Percentiles rank a stretch among this genome's conserved stretches.
These are phyloP conservation scores for Cladosporium sp. DNA, from an alignment of 2,329 filamentous ascomycete species.

Conservation along the genomic window DNA sequence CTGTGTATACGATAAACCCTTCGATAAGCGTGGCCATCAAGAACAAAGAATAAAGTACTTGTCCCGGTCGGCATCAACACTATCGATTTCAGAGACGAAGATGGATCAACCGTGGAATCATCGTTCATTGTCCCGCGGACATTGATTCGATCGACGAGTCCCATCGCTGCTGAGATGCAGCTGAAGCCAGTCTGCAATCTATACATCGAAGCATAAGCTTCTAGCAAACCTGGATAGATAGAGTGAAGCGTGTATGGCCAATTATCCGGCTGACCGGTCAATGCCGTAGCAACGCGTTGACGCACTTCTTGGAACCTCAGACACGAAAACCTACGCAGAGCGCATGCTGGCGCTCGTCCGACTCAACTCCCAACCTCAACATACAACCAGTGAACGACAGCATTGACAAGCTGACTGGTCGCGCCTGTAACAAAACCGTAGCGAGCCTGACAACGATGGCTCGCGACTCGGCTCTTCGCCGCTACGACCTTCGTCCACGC, in stretches of 20 bases:
- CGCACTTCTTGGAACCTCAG: background rate
- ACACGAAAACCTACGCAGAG: background rate
- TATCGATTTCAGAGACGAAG: too few species aligned
- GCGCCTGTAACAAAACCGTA: background rate
- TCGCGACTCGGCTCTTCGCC: background rate
- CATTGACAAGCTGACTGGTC: background rate
- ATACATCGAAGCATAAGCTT: too few species aligned
- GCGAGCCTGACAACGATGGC: background rate
- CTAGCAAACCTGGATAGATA: background rate
- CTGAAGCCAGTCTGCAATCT: too few species aligned
- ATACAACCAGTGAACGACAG: background rate
- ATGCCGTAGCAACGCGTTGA: background rate
- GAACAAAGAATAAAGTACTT: too few species aligned
- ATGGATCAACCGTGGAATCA: too few species aligned
- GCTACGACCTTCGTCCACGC: background rate
- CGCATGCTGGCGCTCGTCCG: background rate
- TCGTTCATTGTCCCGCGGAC: too few species aligned
- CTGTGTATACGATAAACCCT: too few species aligned
- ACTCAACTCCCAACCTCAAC: background rate
- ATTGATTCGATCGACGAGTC: too few species aligned
- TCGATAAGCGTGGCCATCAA: too few species aligned
- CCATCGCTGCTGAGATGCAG: too few species aligned
- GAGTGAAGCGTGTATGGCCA: background rate
- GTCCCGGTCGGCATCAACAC: too few species aligned
- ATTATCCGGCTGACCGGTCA: background rate